A percentile compares a stretch with the other conserved stretches of the same genome.
phyloP scores from a whole-genome alignment of 1,284 basidiomycete species.

The Grifola frondosa region DNA sequence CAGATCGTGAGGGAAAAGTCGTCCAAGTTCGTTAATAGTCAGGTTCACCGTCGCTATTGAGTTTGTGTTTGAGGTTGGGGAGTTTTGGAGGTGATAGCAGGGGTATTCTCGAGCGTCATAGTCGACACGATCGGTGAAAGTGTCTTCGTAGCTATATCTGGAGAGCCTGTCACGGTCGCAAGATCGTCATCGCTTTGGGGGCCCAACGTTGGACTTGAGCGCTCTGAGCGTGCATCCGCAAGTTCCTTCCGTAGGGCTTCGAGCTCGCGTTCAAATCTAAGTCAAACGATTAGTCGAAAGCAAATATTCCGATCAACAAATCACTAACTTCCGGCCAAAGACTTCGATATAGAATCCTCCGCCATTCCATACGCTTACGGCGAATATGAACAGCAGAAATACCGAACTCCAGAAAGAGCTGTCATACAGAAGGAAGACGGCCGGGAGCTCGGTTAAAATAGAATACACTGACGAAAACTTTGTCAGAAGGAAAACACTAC shows the following conservation, averaged over 20 bases:
- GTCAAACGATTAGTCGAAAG: conserved; percentile 6
- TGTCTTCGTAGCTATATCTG: conserved; percentile 20
- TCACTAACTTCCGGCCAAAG: conserved; percentile 85
- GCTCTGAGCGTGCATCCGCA: conserved; percentile 53
- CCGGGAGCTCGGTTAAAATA: conserved; percentile 83
- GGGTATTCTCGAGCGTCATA: conserved; percentile 20
- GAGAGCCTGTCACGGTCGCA: conserved; percentile 25
- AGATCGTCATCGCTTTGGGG: conserved; percentile 33
- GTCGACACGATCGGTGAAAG: conserved; percentile 24
- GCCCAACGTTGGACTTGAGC: conserved; percentile 48
- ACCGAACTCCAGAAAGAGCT: conserved; percentile 71
- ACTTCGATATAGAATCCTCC: conserved; percentile 92
- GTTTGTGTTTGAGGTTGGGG: not conserved
- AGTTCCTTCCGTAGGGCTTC: conserved; percentile 86
- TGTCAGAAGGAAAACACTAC: not conserved
- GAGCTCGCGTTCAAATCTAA: conserved; percentile 86
- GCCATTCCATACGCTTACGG: conserved; percentile 84
- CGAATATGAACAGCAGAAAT: conserved; percentile 79
- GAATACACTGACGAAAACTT: conserved; percentile 63
- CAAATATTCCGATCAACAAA: conserved; percentile 4
- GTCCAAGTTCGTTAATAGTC: too few species aligned
- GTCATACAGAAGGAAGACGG: conserved; percentile 79
- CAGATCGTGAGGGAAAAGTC: conserved; percentile 5
- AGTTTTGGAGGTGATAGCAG: conserved; percentile 8
- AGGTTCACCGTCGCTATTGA: not conserved